Evolutionary conservation across 2,329 filamentous ascomycete species (phyloP), one percentile per base, ranked within the genome.

Genomic region (Sporothrix globosa): DNA sequence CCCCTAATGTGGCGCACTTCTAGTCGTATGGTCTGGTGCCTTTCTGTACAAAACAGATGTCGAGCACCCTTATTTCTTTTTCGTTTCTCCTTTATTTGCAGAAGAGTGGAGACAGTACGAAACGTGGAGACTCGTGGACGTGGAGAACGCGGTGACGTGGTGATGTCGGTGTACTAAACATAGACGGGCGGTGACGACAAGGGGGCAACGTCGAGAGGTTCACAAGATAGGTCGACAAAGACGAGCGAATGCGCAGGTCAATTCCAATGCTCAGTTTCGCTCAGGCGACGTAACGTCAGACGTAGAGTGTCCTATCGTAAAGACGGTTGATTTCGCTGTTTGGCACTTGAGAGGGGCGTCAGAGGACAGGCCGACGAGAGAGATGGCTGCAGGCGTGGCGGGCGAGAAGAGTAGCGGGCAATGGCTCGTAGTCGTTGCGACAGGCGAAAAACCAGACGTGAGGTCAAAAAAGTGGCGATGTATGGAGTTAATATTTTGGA

Each of bases 111-210:
- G 58, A 68, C 67, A 21, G 54, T 56, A 27, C 46, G 46, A 70
- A 67, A 71, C 70, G 67, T 69, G 70, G 67, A 71, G 67, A 67
- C 58, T 53, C 48, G 70, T 69, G 70, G 54, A 52, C 48, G 70
- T 67, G 70, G 54, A 52, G 58, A 52, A 52, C 50, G 58, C 24
- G 67, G 70, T 71, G 70, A 71, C 70, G 70, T 71, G 70, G 58
- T 71, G 70, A 63, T 61, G 69, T 68, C 50, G 24, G 67, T 71
- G 67, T 56, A 58, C 53, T 21, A 30, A 34, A n/a, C 4, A 52
- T 34, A 27, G 5, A 53, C 34, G 41, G 52, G 27, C 41, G 19
- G 10, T 14, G 27, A 6, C n/a, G 34, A 17, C 19, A 21, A 17
- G 56, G 61, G 19, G 50, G 21, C 46, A 53, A 34, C 34, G 61